Evolutionary conservation across 192 early-diverging fungal species (phyloP), one percentile per base, ranked within the genome.

Genomic region (Coemansia sp.): DNA sequence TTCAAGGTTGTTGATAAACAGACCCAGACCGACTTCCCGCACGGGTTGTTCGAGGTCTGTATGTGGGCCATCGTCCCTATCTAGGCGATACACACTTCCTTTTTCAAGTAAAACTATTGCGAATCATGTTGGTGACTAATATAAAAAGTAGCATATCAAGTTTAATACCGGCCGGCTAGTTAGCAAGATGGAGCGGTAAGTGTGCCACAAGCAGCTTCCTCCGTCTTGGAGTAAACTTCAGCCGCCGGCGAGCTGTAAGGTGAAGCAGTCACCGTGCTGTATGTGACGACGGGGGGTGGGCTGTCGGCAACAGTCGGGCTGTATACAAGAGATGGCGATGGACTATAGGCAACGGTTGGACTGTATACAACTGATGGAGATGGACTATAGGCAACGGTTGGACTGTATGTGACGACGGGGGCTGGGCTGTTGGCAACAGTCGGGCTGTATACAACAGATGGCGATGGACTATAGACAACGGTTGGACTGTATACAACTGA

Each of bases 21-120:
- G 37, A 63, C 67, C 2, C 92, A 95, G 74, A 76, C 85, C 13
- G 91, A 85, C 13, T 89, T 95, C 59, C 90, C 88, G 16, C 73
- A 83, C 16, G 89, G 86, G 4, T 67, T 91, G 44, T 91, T 91
- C 74, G 69, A 75, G 3, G 92, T 93, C 34, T 84, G 86, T 64
- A 93, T 93, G 90, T 93, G 75, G 74, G 80, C 80, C 31, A 41
- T 83, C 31, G 53, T 56, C 16, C 31, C 53, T n/a, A 34, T 17
- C 14, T 56, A 56, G 53, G 45, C n/a, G 45, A 17, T 7, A 5
- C 50, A 53, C 13, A 13, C 11, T 10, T 0, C 24, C 21, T 31
- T 13, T 27, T 24, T 53, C 10, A 9, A 13, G 16, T 34, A 16
- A 13, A 16, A 33, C 27, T 4, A 13, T 19, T 48, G 16, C 5